Evolutionary conservation across 805 yeast species (phyloP).

Genomic region (Ogataea degrootiae): DNA sequence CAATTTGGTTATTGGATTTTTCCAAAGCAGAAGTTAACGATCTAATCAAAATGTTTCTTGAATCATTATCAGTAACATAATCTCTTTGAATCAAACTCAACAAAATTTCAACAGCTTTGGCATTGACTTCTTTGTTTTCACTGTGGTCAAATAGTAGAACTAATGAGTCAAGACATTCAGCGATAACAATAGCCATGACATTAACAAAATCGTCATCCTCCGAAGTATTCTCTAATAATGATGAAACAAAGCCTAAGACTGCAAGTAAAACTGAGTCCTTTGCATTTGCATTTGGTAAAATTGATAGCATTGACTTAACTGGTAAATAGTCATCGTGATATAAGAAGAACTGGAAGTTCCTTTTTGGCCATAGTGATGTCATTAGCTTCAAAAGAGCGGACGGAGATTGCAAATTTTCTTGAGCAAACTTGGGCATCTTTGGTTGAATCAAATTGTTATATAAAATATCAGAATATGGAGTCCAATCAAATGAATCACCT

Average conservation of each 20-base stretch:
- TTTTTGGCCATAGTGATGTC: slow-evolving; percentile 48
- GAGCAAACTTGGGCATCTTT: slow-evolving; percentile 61
- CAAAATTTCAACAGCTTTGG: slow-evolving; percentile 48
- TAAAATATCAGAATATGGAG: slow-evolving; percentile 42
- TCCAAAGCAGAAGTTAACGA: slow-evolving; percentile 60
- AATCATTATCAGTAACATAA: slow-evolving; percentile 50
- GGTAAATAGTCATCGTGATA: slow-evolving; percentile 53
- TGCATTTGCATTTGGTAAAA: slow-evolving; percentile 49
- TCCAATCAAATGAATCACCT: slow-evolving; percentile 55
- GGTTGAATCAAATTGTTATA: slow-evolving; percentile 55
- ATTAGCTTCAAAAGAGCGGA: slow-evolving; percentile 71
- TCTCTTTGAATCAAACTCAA: slow-evolving; percentile 51
- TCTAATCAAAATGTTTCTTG: slow-evolving; percentile 47
- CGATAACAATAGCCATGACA: slow-evolving; percentile 54
- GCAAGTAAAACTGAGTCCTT: slow-evolving; percentile 60
- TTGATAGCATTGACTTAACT: slow-evolving; percentile 47
- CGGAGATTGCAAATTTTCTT: slow-evolving; percentile 77
- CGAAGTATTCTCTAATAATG: slow-evolving; percentile 38
- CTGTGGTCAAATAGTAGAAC: slow-evolving; percentile 44
- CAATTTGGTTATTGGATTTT: slow-evolving; percentile 49
- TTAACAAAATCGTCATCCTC: slow-evolving; percentile 41
- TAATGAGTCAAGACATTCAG: slow-evolving; percentile 45
- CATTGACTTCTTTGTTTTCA: slow-evolving; percentile 40
- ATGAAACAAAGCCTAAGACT: slow-evolving; percentile 51
- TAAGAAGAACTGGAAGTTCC: slow-evolving; percentile 46